Evolutionary conservation across 305 asterid species (phyloP), one percentile per base, ranked within the genome.

Genomic region (Fraxinus albicans): DNA sequence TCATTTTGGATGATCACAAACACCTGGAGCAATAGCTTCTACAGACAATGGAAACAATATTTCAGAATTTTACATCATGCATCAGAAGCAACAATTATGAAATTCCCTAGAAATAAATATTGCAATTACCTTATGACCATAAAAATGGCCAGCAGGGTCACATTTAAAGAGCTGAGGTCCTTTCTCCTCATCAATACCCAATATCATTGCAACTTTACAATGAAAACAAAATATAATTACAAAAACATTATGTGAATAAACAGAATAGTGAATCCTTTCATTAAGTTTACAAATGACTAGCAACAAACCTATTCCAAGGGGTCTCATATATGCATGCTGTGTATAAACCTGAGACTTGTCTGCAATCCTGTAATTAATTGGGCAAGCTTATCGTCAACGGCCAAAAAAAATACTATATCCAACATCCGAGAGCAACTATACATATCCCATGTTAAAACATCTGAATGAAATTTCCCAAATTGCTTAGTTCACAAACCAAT

Each of bases 261-360:
- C 79, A 67, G 60, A 77, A 73, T 60, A 77, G 15, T 1, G 21
- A 40, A 34, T 29, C 35, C 47, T 69, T 69, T 42, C 63, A 63
- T 1, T 73, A 36, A 77, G 40, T n/a, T 38, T 60, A 80, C 73
- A 75, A 70, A 82, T 74, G 84, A 72, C 4, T 65, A 80, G 87
- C 70, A 73, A 91, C 98, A 72, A 69, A 96, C 99, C 98, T 82
- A 96, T 90, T 89, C 99, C 99, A 86, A 96, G 98, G 17, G 99
- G 99, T 83, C 99, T 95, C 99, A 96, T 96, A 82, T 96, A 96
- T 40, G 99, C 99, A 87, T 96, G 99, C 78, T 96, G 99, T 19
- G 99, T 96, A 91, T 96, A 96, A 67, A 96, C 99, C 86, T 96
- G 99, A 76, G 99, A 95, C 88, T 96, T 96, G 92, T 96, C 99